These are phyloP conservation scores for Phytophthora quininea DNA, from an alignment of 352 stramenopile genomes.

Conservation along the genomic window DNA sequence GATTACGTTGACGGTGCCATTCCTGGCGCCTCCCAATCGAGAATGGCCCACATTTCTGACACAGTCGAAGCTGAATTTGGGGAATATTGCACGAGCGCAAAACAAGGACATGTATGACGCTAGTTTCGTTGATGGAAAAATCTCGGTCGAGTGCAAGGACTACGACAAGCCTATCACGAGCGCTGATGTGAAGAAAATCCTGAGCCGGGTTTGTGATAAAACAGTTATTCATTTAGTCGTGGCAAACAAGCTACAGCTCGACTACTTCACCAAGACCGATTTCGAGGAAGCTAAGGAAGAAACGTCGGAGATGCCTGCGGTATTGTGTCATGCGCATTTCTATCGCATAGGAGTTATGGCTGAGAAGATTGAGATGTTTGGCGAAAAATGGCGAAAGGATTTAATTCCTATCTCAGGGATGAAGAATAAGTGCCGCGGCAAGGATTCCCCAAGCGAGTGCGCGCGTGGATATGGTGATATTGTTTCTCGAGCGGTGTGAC, in stretches of 20 bases:
- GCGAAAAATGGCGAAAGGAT: too few relatives aligned
- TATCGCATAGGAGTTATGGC: too few relatives aligned
- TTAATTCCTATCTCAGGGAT: too few relatives aligned
- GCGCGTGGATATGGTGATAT: too few relatives aligned
- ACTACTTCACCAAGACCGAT: too few relatives aligned
- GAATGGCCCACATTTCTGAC: neutral
- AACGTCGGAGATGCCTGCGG: too few relatives aligned
- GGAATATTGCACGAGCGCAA: neutral
- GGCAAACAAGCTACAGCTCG: neutral
- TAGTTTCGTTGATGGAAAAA: neutral
- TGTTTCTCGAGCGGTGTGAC: too few relatives aligned
- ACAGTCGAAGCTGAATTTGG: neutral
- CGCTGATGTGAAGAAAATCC: neutral
- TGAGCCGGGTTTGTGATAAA: neutral
- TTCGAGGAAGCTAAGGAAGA: too few relatives aligned
- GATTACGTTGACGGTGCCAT: neutral
- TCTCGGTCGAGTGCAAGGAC: neutral
- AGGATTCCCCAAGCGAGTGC: too few relatives aligned
- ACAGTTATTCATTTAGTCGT: neutral
- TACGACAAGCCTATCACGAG: neutral
- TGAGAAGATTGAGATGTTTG: too few relatives aligned
- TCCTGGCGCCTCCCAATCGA: neutral
- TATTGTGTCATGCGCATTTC: too few relatives aligned
- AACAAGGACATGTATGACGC: neutral
- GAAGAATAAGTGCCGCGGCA: too few relatives aligned